Evolutionary conservation across 192 early-diverging fungal genomes (phyloP).

Genomic region (Phlyctochytrium arcticum): DNA sequence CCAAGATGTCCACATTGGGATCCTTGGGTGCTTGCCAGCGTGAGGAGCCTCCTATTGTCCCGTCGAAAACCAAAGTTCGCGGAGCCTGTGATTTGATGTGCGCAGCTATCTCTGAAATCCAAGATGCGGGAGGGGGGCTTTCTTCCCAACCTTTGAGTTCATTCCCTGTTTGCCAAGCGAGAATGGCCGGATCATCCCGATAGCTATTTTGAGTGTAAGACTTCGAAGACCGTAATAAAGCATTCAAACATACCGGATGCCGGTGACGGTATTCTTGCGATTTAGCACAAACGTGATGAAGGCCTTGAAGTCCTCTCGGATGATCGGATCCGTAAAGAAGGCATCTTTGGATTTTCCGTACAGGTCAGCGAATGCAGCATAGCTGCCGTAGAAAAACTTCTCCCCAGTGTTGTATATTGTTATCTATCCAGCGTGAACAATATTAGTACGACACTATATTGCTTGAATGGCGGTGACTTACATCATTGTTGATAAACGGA

Average conservation of each 20-base stretch:
- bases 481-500: constrained; percentile 42
- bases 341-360: background rate
- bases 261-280: constrained; percentile 41
- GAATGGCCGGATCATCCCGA: constrained; percentile 39
- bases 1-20: constrained; percentile 6
- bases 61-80: constrained; percentile 10
- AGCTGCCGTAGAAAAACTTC: constrained; percentile 7
- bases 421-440: background rate
- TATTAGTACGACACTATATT: background rate
- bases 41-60: constrained; percentile 8
- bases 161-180: constrained; percentile 49
- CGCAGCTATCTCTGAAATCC: constrained; percentile 7
- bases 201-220: constrained; percentile 16
- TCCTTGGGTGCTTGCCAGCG: constrained; percentile 3
- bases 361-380: constrained; percentile 12
- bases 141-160: constrained; percentile 32
- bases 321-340: constrained; percentile 7
- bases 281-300: constrained; percentile 31
- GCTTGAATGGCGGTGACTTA: background rate
- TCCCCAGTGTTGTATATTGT: background rate
- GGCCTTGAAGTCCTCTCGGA: constrained; percentile 25
- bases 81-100: constrained; percentile 21
- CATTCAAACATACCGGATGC: constrained; percentile 12
- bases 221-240: background rate
- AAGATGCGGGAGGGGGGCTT: background rate